phyloP scores from a whole-genome alignment of 2,329 filamentous ascomycete species.

The Aspergillus ustus region DNA sequence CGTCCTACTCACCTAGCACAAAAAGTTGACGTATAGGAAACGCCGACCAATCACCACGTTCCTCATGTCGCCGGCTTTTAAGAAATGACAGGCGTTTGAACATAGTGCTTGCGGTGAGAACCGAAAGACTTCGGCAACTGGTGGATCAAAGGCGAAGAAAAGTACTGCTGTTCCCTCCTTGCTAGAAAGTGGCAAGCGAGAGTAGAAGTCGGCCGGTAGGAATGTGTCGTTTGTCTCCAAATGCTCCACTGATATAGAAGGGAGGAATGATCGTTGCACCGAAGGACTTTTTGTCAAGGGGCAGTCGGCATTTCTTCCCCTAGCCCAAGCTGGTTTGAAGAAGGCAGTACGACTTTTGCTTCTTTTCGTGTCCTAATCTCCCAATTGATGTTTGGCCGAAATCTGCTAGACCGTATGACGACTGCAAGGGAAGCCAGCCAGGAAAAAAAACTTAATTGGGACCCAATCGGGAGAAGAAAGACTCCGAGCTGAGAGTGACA shows the following conservation, averaged over 20 bases:
- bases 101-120: slow-evolving; percentile 29
- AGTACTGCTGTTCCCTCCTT: slow-evolving; percentile 20
- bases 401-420: slow-evolving; percentile 18
- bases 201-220: slow-evolving; percentile 21
- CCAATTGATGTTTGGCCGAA: slow-evolving; percentile 12
- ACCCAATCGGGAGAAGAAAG: slow-evolving; percentile 19
- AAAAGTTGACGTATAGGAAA: slow-evolving; percentile 65
- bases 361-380: slow-evolving; percentile 12
- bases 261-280: slow-evolving; percentile 34
- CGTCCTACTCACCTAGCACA: slow-evolving; percentile 46
- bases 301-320: slow-evolving; percentile 29
- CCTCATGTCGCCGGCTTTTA: slow-evolving; percentile 35
- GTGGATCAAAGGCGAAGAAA: slow-evolving; percentile 10
- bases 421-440: slow-evolving; percentile 25
- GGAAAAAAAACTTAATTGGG: slow-evolving; percentile 20
- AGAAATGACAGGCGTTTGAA: slow-evolving; percentile 41
- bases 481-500: not conserved
- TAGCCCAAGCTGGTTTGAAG: slow-evolving; percentile 18
- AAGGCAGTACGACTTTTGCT: slow-evolving; percentile 10
- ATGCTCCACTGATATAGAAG: slow-evolving; percentile 35
- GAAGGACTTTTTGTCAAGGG: slow-evolving; percentile 25
- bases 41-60: slow-evolving; percentile 42
- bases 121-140: not conserved
- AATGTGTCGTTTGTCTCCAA: slow-evolving; percentile 31
- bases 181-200: slow-evolving; percentile 24